Conservation (phyloP, 768 basidiomycete genomes). For the Podaxis sp. region DNA sequence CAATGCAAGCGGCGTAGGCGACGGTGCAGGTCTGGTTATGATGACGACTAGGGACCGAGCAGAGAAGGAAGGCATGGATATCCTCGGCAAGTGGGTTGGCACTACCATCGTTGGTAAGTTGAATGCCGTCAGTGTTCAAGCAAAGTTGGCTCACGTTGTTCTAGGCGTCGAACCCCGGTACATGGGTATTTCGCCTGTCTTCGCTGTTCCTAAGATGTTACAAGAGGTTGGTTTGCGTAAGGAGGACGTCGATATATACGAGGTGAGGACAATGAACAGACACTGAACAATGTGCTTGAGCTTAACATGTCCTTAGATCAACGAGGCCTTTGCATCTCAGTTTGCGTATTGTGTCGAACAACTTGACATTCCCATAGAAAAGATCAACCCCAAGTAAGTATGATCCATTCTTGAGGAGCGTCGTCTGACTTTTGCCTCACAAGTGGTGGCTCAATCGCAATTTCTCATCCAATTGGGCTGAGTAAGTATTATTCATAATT, state of each 20-base stretch:
- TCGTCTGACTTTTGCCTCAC: neutral
- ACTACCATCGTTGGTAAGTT: constrained; percentile 71
- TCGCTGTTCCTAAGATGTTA: constrained; percentile 70
- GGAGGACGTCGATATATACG: constrained; percentile 75
- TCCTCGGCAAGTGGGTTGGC: constrained; percentile 83
- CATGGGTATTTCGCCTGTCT: constrained; percentile 78
- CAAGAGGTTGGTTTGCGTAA: constrained; percentile 59
- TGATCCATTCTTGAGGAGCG: neutral
- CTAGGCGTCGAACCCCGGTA: constrained; percentile 73
- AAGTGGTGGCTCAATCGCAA: constrained; percentile 84
- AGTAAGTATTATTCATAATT: constrained; percentile 45
- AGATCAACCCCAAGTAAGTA: constrained; percentile 82
- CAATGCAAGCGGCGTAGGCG: constrained; percentile 87
- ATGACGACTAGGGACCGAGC: constrained; percentile 81
- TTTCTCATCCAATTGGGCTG: constrained; percentile 83
- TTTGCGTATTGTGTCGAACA: constrained; percentile 91
- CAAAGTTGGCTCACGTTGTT: neutral
- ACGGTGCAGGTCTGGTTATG: constrained; percentile 87
- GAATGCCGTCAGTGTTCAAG: neutral
- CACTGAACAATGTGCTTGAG: neutral
- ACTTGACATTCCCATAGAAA: constrained; percentile 71
- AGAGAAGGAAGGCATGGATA: constrained; percentile 70
- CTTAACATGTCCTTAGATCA: constrained; percentile 50
- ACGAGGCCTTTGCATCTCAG: constrained; percentile 92
- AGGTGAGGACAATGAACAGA: constrained; percentile 39